These are phyloP conservation scores for Myxozyma geophila DNA, from an alignment of 805 yeast species.

Conservation along the genomic window DNA sequence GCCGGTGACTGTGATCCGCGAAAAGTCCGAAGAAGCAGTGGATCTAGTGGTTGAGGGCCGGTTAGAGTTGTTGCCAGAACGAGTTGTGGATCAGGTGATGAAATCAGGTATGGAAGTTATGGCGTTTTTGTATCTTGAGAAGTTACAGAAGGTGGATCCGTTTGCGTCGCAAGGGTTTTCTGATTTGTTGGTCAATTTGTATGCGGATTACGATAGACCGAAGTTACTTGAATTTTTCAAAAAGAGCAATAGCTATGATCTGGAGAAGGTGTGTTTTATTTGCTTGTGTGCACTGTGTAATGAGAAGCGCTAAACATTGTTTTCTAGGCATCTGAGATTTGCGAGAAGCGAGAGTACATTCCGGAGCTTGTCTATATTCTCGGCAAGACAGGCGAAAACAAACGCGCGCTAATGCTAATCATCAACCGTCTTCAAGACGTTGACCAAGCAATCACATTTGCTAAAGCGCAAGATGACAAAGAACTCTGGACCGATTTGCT, in stretches of 20 bases:
- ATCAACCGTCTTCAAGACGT: conserved; percentile 80
- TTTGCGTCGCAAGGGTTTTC: conserved; percentile 62
- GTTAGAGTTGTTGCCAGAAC: conserved; percentile 64
- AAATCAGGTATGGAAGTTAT: conserved; percentile 48
- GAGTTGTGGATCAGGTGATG: conserved; percentile 51
- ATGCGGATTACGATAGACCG: conserved; percentile 62
- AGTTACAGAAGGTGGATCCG: conserved; percentile 61
- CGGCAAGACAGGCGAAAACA: conserved; percentile 80
- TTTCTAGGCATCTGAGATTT: conserved; percentile 61
- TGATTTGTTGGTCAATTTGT: conserved; percentile 66
- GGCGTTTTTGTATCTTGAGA: conserved; percentile 67
- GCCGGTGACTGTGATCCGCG: conserved; percentile 51
- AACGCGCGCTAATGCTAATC: conserved; percentile 74
- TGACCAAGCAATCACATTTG: conserved; percentile 77
- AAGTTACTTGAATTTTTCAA: conserved; percentile 65
- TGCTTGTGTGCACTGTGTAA: neutral
- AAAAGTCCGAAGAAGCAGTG: conserved; percentile 53
- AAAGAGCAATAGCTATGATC: conserved; percentile 59
- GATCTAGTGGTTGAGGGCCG: conserved; percentile 63
- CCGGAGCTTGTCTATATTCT: conserved; percentile 81
- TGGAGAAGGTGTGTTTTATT: conserved; percentile 48
- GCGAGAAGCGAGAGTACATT: conserved; percentile 57
- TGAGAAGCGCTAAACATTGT: neutral
- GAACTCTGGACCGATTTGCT: conserved; percentile 83
- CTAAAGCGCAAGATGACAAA: conserved; percentile 63